A percentile compares a stretch with the other conserved stretches of the same genome.
Evolutionary conservation across 257 asterid genomes (phyloP).

Genomic region (Nicotiana noctiflora): DNA sequence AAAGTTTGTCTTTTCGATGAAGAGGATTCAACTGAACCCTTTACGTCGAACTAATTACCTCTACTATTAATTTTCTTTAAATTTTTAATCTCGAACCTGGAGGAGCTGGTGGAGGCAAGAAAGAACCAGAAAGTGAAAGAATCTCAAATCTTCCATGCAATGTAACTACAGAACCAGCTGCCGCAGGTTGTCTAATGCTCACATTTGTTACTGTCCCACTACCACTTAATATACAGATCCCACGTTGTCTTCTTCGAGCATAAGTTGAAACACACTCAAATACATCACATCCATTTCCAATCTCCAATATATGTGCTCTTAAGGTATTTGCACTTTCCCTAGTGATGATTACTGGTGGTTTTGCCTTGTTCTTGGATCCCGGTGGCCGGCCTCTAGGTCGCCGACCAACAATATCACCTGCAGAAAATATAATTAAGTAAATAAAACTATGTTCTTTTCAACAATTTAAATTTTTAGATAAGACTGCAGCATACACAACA

Average conservation of each 20-base stretch:
- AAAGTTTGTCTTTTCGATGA: no score
- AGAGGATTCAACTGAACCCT: no score
- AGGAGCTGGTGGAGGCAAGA: slow-evolving; percentile 18
- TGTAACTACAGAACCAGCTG: slow-evolving; percentile 7
- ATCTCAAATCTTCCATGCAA: slow-evolving; percentile 17
- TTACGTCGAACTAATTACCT: neutral
- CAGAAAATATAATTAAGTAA: neutral
- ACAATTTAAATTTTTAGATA: neutral
- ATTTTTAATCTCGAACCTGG: neutral
- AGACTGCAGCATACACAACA: neutral
- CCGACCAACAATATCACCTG: slow-evolving; percentile 2
- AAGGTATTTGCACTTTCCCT: slow-evolving; percentile 17
- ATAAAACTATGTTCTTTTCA: neutral
- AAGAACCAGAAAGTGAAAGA: slow-evolving; percentile 16
- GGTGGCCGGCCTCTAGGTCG: slow-evolving; percentile 14
- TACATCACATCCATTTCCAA: slow-evolving; percentile 16
- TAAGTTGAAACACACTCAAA: slow-evolving; percentile 11
- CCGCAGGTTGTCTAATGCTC: slow-evolving; percentile 12
- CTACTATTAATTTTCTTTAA: neutral
- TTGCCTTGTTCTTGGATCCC: slow-evolving; percentile 14
- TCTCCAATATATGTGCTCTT: slow-evolving; percentile 16
- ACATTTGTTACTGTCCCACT: slow-evolving; percentile 16
- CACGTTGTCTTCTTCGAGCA: slow-evolving; percentile 18
- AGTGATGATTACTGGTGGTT: slow-evolving; percentile 17
- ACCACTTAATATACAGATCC: slow-evolving; percentile 17